These are phyloP conservation scores for Rhodotorula sp. DNA, from an alignment of 1,284 basidiomycete genomes.

Conservation along the genomic window DNA sequence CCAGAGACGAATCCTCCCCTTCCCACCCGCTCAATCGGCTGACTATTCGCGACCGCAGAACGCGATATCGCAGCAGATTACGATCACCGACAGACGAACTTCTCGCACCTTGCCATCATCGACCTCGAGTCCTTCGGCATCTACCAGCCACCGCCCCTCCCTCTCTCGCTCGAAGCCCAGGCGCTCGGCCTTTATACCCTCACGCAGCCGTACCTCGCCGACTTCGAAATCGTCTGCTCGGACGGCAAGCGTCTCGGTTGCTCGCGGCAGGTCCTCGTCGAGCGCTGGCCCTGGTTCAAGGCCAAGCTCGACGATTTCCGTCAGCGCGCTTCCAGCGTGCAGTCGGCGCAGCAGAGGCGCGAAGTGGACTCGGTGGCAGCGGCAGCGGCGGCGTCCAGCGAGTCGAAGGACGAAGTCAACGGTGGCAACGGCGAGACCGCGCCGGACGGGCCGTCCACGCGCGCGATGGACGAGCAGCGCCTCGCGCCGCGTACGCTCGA, in stretches of 20 bases:
- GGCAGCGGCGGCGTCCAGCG: neutral
- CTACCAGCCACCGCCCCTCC: slow-evolving; percentile 71
- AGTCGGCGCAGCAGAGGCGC: slow-evolving; percentile 13
- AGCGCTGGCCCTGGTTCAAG: slow-evolving; percentile 92
- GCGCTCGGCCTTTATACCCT: slow-evolving; percentile 40
- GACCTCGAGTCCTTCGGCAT: slow-evolving; percentile 91
- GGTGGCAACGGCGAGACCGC: neutral
- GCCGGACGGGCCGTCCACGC: neutral
- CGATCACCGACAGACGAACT: slow-evolving; percentile 66
- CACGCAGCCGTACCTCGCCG: slow-evolving; percentile 57
- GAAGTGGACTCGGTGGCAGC: neutral
- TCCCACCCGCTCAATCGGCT: neutral
- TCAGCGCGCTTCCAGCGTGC: slow-evolving; percentile 17
- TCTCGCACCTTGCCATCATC: slow-evolving; percentile 85
- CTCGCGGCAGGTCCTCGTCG: slow-evolving; percentile 76
- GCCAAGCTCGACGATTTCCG: slow-evolving; percentile 56
- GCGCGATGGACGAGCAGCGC: slow-evolving; percentile 61
- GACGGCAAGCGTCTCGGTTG: slow-evolving; percentile 81
- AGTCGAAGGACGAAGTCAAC: neutral
- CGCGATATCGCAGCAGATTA: slow-evolving; percentile 85
- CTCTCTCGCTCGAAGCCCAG: slow-evolving; percentile 57
- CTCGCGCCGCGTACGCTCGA: slow-evolving; percentile 75
- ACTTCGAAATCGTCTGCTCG: slow-evolving; percentile 90
- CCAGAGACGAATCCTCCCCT: too few relatives aligned
- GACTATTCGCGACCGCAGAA: slow-evolving; percentile 51